Percentiles rank a stretch among this genome's conserved stretches.
Evolutionary conservation across 2,329 filamentous ascomycete species (phyloP).

Genomic region (Penicillium sp.): DNA sequence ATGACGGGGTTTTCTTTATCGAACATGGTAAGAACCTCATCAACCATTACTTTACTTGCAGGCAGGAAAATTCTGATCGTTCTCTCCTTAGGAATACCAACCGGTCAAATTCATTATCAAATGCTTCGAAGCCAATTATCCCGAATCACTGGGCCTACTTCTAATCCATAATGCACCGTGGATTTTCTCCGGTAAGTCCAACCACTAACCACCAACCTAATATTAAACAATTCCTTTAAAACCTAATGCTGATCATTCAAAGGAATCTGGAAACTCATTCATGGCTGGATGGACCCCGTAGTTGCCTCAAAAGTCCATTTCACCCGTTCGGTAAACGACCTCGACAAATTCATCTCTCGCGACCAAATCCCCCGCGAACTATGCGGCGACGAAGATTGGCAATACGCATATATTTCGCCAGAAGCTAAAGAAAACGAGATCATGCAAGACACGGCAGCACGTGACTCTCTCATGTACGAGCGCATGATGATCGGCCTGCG

Average conservation of each 20-base stretch:
- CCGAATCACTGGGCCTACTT: slow-evolving; percentile 83
- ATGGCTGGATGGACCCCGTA: slow-evolving; percentile 91
- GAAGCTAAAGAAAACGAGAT: slow-evolving; percentile 70
- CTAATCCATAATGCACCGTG: slow-evolving; percentile 93
- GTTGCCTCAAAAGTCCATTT: slow-evolving; percentile 93
- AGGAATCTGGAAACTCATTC: slow-evolving; percentile 92
- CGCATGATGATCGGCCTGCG: slow-evolving; percentile 66
- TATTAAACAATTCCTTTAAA: neutral
- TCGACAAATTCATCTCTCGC: slow-evolving; percentile 72
- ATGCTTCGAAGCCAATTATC: slow-evolving; percentile 97
- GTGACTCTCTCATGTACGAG: slow-evolving; percentile 59
- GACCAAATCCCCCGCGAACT: slow-evolving; percentile 75
- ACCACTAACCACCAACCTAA: neutral
- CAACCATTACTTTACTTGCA: no score
- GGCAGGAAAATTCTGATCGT: neutral
- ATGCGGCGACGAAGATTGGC: slow-evolving; percentile 80
- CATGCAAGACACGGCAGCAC: slow-evolving; percentile 68
- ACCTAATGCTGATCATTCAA: neutral
- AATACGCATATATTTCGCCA: slow-evolving; percentile 80
- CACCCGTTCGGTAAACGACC: slow-evolving; percentile 74
- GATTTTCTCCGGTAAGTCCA: slow-evolving; percentile 79
- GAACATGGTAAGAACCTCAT: slow-evolving; percentile 70
- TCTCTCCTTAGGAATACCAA: slow-evolving; percentile 67
- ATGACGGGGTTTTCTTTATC: slow-evolving; percentile 89
- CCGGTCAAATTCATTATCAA: slow-evolving; percentile 99